phyloP scores from a whole-genome alignment of 345 rosid species.

The Crucihimalaya himalaica region DNA sequence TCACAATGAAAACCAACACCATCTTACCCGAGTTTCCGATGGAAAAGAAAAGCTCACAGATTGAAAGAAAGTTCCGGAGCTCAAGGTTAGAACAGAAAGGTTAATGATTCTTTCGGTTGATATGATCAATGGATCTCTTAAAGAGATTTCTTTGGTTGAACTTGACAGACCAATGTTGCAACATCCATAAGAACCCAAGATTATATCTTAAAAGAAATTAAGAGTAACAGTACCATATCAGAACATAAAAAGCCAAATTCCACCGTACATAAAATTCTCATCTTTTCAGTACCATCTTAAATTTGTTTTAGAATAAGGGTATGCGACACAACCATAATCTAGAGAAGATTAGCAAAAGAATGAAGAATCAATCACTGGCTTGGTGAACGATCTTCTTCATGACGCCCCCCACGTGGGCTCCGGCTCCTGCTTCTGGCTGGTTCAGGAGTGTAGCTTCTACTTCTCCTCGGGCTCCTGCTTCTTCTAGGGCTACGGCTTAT shows the following conservation, averaged over 20 bases:
- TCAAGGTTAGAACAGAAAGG: too few species aligned
- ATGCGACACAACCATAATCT: background rate
- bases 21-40: too few species aligned
- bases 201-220: background rate
- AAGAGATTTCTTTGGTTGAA: background rate
- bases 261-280: constrained; percentile 1
- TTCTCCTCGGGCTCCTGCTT: constrained; percentile 39
- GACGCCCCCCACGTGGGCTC: constrained; percentile 36
- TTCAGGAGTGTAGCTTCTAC: constrained; percentile 33
- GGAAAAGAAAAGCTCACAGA: too few species aligned
- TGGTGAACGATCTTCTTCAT: constrained; percentile 58
- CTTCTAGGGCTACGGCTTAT: constrained; percentile 43
- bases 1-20: too few species aligned
- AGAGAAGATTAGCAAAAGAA: background rate
- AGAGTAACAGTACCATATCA: background rate
- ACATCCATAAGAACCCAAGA: background rate
- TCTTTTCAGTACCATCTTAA: background rate
- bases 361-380: constrained; percentile 48
- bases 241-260: constrained; percentile 7
- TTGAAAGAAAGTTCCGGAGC: too few species aligned
- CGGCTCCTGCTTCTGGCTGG: constrained; percentile 25
- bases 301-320: background rate
- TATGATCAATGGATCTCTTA: background rate
- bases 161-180: background rate
- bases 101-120: too few species aligned